phyloP scores from a whole-genome alignment of 2,329 filamentous ascomycete genomes.

The Paradendryphiella salina region DNA sequence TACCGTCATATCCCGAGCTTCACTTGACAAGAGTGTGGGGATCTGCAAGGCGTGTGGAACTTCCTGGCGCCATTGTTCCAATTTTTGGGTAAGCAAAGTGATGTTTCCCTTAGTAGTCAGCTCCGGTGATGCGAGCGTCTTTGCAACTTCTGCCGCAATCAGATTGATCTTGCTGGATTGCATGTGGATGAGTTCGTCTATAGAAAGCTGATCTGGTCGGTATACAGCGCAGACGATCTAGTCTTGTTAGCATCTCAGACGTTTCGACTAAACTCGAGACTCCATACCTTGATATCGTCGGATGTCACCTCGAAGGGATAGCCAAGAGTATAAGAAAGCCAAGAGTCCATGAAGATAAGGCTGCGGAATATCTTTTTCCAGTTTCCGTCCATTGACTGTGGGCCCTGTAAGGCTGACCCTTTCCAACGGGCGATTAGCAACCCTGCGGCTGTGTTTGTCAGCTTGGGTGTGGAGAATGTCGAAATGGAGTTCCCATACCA shows the following conservation, averaged over 20 bases:
- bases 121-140: slow-evolving; percentile 38
- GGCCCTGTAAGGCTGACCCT: slow-evolving; percentile 18
- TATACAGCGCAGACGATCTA: slow-evolving; percentile 30
- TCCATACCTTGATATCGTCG: slow-evolving; percentile 34
- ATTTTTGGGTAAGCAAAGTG: slow-evolving; percentile 33
- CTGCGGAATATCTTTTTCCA: slow-evolving; percentile 41
- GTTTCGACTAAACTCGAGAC: background rate
- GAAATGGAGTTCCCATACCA: slow-evolving; percentile 26
- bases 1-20: slow-evolving; percentile 29
- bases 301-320: slow-evolving; percentile 39
- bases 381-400: slow-evolving; percentile 15
- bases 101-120: slow-evolving; percentile 37
- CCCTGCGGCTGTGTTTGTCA: slow-evolving; percentile 36
- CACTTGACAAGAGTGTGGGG: slow-evolving; percentile 32
- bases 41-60: slow-evolving; percentile 42
- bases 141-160: slow-evolving; percentile 44
- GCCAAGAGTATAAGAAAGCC: slow-evolving; percentile 46
- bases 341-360: slow-evolving; percentile 47
- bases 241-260: slow-evolving; percentile 15
- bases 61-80: slow-evolving; percentile 41
- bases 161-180: slow-evolving; percentile 45
- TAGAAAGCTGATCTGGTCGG: slow-evolving; percentile 17
- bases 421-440: slow-evolving; percentile 45
- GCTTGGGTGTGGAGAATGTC: background rate
- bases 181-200: slow-evolving; percentile 41